These are phyloP conservation scores for Eremochloa ophiuroides DNA, from an alignment of 176 grass and related monocot genomes.

Conservation along the genomic window DNA sequence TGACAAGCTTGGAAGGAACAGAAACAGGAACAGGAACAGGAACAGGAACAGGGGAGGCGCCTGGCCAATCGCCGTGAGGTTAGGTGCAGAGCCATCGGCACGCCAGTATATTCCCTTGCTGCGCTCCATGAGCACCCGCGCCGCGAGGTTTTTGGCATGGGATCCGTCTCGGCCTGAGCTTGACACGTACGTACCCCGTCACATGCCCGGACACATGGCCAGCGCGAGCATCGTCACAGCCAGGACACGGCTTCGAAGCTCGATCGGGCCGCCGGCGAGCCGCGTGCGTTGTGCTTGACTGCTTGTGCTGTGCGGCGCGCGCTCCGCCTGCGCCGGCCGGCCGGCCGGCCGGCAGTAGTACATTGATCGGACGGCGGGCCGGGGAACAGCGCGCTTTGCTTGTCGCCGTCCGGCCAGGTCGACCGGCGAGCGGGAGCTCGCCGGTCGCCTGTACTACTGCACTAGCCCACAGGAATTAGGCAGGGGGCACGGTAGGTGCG, in stretches of 20 bases:
- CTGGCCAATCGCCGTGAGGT: not conserved
- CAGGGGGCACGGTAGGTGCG: not conserved
- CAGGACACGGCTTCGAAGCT: too few species aligned
- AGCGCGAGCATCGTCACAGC: not conserved
- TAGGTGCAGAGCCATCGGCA: conserved; percentile 21
- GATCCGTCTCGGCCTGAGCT: too few species aligned
- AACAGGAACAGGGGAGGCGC: not conserved
- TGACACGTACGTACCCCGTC: not conserved
- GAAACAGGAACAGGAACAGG: too few species aligned
- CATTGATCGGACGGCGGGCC: too few species aligned
- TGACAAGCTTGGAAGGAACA: not conserved
- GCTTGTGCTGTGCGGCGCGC: not conserved
- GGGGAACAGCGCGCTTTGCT: too few species aligned
- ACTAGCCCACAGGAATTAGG: too few species aligned
- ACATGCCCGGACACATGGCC: conserved; percentile 6
- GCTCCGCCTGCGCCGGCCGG: too few species aligned
- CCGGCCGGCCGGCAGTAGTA: not conserved
- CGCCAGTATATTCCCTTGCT: not conserved
- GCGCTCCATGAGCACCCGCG: not conserved
- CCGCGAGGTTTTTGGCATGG: not conserved
- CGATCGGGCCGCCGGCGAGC: too few species aligned
- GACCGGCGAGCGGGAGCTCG: not conserved
- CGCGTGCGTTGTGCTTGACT: not conserved
- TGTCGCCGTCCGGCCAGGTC: not conserved
- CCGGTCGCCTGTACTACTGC: too few species aligned